phyloP scores from a whole-genome alignment of 495 filamentous ascomycete species.

The Penicillium cinerascens region DNA sequence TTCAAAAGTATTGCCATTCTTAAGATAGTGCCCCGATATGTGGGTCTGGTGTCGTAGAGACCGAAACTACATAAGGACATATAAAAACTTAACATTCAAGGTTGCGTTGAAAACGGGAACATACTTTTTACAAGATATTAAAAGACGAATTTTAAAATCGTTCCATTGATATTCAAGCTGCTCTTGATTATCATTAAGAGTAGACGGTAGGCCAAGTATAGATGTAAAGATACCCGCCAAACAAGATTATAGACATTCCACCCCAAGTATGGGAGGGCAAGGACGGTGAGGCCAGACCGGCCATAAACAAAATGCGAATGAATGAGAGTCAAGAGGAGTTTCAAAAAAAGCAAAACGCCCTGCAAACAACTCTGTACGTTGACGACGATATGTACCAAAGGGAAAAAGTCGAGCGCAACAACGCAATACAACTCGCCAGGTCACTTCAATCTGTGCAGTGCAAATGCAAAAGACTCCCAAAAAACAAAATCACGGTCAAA shows the following conservation, averaged over 20 bases:
- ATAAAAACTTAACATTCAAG: too few relatives aligned
- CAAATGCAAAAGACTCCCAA: slow-evolving; percentile 1
- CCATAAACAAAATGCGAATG: not conserved
- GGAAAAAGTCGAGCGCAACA: slow-evolving; percentile 8
- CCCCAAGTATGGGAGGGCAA: not conserved
- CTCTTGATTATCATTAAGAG: slow-evolving; percentile 13
- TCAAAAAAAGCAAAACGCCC: slow-evolving; percentile 14
- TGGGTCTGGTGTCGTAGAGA: too few relatives aligned
- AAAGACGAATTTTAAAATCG: not conserved
- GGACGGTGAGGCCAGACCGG: not conserved
- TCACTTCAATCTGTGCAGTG: slow-evolving; percentile 17
- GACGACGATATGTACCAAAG: slow-evolving; percentile 27
- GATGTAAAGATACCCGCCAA: not conserved
- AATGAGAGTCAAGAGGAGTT: slow-evolving; percentile 21
- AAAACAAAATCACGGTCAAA: not conserved
- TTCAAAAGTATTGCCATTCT: too few relatives aligned
- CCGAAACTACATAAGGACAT: too few relatives aligned
- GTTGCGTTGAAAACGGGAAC: too few relatives aligned
- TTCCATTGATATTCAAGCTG: slow-evolving; percentile 5
- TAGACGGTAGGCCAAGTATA: not conserved
- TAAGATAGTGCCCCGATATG: too few relatives aligned
- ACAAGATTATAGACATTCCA: slow-evolving; percentile 14
- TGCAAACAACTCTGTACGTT: slow-evolving; percentile 16
- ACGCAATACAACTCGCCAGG: slow-evolving; percentile 1
- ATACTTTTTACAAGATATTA: too few relatives aligned